A percentile compares a stretch with the other conserved stretches of the same genome.
These are phyloP conservation scores for Aureobasidium mangrovei DNA, from an alignment of 2,329 filamentous ascomycete species.

Conservation along the genomic window DNA sequence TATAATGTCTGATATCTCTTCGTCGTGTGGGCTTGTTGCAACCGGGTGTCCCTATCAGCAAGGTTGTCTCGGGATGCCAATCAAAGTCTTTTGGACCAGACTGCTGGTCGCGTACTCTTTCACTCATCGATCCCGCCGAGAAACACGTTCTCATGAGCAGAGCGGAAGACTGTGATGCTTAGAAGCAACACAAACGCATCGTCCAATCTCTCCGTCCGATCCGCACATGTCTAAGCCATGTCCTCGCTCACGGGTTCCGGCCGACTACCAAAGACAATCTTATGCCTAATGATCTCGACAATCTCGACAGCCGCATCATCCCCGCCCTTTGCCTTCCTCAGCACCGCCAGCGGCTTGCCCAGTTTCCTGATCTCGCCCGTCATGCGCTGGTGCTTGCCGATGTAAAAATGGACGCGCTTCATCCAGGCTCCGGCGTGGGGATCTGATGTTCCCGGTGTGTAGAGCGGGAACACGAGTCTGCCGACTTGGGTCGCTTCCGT, in stretches of 20 bases:
- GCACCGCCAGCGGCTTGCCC: constrained; percentile 66
- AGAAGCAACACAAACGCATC: too few species aligned
- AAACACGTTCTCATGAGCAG: too few species aligned
- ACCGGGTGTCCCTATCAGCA: too few species aligned
- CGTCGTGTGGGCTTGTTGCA: too few species aligned
- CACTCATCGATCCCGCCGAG: too few species aligned
- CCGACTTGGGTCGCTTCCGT: constrained; percentile 49
- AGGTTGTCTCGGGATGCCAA: too few species aligned
- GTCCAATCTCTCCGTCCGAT: not conserved
- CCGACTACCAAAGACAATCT: constrained; percentile 72
- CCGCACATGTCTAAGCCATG: not conserved
- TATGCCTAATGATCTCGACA: constrained; percentile 78
- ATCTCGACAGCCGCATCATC: constrained; percentile 57
- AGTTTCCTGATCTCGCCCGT: constrained; percentile 87
- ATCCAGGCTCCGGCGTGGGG: constrained; percentile 64
- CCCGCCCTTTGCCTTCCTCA: constrained; percentile 43
- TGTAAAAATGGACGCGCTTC: constrained; percentile 79
- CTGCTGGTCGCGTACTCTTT: too few species aligned
- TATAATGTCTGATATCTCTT: too few species aligned
- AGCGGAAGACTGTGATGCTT: too few species aligned
- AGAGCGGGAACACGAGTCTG: constrained; percentile 68
- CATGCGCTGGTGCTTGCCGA: constrained; percentile 81
- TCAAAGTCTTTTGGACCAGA: too few species aligned
- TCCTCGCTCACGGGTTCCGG: constrained; percentile 66
- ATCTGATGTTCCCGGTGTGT: constrained; percentile 43